Percentiles rank a stretch among this genome's conserved stretches.
Conservation (phyloP, 1,139 yeast genomes). For the Diutina pseudorugosa region DNA sequence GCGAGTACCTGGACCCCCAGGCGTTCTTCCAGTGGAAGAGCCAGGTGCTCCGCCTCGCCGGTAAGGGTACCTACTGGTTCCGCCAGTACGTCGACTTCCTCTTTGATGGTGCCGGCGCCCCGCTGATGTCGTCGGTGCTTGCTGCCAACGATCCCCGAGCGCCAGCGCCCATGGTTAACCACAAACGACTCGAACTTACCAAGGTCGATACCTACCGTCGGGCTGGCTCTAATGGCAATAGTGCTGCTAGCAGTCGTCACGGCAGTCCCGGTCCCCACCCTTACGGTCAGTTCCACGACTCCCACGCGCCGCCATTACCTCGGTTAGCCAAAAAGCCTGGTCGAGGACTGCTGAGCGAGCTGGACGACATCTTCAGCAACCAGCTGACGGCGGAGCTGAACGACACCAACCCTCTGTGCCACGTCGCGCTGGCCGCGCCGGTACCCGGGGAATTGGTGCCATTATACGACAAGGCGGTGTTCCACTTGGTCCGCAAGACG, state of each 20-base stretch:
- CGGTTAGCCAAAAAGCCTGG: not conserved
- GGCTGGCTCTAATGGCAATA: not conserved
- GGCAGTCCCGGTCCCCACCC: not conserved
- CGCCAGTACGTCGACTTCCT: constrained; percentile 2
- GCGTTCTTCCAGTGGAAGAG: not conserved
- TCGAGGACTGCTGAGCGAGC: not conserved
- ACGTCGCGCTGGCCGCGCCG: not conserved
- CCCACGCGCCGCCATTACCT: not conserved
- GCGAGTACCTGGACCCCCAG: not conserved
- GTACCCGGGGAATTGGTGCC: not conserved
- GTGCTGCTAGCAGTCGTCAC: not conserved
- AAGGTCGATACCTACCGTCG: not conserved
- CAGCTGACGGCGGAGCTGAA: not conserved
- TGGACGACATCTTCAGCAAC: not conserved
- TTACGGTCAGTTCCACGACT: not conserved
- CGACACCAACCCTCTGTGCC: not conserved
- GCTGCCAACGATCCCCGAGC: not conserved
- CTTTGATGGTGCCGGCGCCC: not conserved
- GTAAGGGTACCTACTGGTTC: not conserved
- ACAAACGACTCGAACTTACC: not conserved
- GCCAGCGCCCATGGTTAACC: not conserved
- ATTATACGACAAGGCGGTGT: not conserved
- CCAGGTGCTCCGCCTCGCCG: not conserved
- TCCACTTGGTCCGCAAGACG: not conserved
- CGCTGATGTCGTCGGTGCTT: not conserved